A percentile compares a stretch with the other conserved stretches of the same genome.
phyloP scores from a whole-genome alignment of 371 early-diverging fungal genomes.

The Actinomucor elegans region DNA sequence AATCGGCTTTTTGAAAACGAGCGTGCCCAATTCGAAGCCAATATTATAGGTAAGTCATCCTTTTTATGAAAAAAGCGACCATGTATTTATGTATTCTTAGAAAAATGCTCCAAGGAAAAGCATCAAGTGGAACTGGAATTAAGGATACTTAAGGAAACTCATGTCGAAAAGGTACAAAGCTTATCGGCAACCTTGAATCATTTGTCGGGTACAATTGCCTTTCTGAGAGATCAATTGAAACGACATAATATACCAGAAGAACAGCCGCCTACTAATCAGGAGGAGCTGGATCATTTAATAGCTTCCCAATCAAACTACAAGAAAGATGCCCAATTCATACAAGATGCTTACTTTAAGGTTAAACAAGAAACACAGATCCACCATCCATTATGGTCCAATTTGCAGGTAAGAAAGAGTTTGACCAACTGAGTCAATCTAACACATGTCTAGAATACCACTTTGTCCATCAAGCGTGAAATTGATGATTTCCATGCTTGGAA shows the following conservation, averaged over 20 bases:
- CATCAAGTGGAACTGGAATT: conserved; percentile 26
- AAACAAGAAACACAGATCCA: conserved; percentile 10
- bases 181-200: conserved; percentile 29
- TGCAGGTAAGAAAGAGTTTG: conserved; percentile 31
- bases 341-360: conserved; percentile 20
- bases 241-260: conserved; percentile 29
- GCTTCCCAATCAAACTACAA: conserved; percentile 10
- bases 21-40: conserved; percentile 27
- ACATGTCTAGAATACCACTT: conserved; percentile 13
- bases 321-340: conserved; percentile 36
- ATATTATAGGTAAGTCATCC: conserved; percentile 23
- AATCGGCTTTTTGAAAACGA: conserved; percentile 37
- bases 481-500: conserved; percentile 39
- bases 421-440: no score
- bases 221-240: conserved; percentile 21
- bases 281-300: background rate
- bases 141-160: conserved; percentile 30
- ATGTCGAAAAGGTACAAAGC: conserved; percentile 35
- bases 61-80: no score
- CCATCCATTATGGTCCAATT: conserved; percentile 26
- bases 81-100: conserved; percentile 13
- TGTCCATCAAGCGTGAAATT: conserved; percentile 30
- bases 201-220: conserved; percentile 14
- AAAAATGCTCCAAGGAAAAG: conserved; percentile 34
- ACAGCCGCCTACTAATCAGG: background rate